phyloP scores from a whole-genome alignment of 2,329 filamentous ascomycete genomes.

The Fusarium palustre region DNA sequence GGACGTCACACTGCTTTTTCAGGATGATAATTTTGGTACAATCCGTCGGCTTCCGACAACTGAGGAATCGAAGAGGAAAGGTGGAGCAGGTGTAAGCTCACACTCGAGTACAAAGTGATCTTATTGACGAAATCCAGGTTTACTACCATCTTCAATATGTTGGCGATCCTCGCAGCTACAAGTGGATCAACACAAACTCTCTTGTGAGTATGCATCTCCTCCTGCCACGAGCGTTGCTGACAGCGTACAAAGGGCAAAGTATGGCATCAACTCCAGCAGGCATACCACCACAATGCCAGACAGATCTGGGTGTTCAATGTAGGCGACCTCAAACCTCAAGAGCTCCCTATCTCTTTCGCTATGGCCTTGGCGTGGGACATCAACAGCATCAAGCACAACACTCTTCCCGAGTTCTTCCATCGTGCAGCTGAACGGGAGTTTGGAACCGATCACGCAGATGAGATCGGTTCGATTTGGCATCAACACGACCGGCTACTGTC shows the following conservation, averaged over 20 bases:
- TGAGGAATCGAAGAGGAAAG: slow-evolving; percentile 63
- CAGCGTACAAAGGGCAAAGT: slow-evolving; percentile 45
- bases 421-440: slow-evolving; percentile 63
- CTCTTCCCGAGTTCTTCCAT: slow-evolving; percentile 58
- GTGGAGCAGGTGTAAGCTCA: slow-evolving; percentile 66
- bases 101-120: fast-evolving
- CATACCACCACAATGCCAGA: slow-evolving; percentile 60
- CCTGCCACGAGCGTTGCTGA: not conserved
- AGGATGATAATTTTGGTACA: slow-evolving; percentile 73
- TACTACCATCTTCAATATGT: slow-evolving; percentile 72
- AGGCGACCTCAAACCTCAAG: slow-evolving; percentile 70
- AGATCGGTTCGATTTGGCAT: slow-evolving; percentile 61
- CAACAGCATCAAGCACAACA: slow-evolving; percentile 54
- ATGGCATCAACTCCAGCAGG: slow-evolving; percentile 66
- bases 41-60: slow-evolving; percentile 67
- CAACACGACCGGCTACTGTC: slow-evolving; percentile 60
- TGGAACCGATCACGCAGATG: slow-evolving; percentile 54
- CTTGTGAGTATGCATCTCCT: slow-evolving; percentile 51
- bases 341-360: slow-evolving; percentile 66
- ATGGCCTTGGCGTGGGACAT: slow-evolving; percentile 69
- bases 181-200: slow-evolving; percentile 72
- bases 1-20: slow-evolving; percentile 70
- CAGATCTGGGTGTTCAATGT: slow-evolving; percentile 73
- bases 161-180: slow-evolving; percentile 69
- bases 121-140: slow-evolving; percentile 39